Evolutionary conservation across 192 early-diverging fungal genomes (phyloP), one percentile per base, ranked within the genome.

Genomic region (Coemansia javaensis): DNA sequence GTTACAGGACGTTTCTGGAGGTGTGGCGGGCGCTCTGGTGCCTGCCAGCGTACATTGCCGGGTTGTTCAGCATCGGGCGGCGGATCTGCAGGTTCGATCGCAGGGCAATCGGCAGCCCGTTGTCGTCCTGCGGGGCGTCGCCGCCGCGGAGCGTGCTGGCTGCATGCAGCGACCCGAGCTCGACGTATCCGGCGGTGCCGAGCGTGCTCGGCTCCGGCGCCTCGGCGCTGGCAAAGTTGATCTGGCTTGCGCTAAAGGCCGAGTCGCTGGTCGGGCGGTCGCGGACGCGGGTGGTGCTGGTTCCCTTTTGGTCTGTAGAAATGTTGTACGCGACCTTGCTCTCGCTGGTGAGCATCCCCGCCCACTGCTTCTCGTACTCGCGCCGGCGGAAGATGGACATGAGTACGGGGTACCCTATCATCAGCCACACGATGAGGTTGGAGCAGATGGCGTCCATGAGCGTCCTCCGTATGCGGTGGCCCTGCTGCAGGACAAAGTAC

Each of bases 1-100:
- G 20, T 41, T 41, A 51, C 22, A 51, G 30, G 12, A 51, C 22
- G 15, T 7, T 12, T 31, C 49, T 39, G 39, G 9, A 22, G 8
- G 22, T 10, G 13, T 20, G 37, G 7, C 8, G 13, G 8, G 7
- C 4, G 12, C 36, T 27, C 11, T 24, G 16, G 13, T 39, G 13
- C 0, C 21, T 14, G 37, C 22, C 39, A 18, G 7, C 16, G 45
- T 59, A 63, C 56, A 71, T 58, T 1, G 55, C 46, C 1, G 63
- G 63, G 21, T 39, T 59, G 47, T 71, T 71, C 10, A 71, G 51
- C 14, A 54, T 39, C 8, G 67, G 67, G 9, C 67, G 16, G 38
- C 52, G 67, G 18, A 71, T 71, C 34, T 71, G 67, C 21, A 71
- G 47, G 28, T 71, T 71, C 23, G 46, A 55, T 3, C 67, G 59